Base-by-base conservation (phyloP, 164 flowering plant species). In the Annona cherimola region DNA sequence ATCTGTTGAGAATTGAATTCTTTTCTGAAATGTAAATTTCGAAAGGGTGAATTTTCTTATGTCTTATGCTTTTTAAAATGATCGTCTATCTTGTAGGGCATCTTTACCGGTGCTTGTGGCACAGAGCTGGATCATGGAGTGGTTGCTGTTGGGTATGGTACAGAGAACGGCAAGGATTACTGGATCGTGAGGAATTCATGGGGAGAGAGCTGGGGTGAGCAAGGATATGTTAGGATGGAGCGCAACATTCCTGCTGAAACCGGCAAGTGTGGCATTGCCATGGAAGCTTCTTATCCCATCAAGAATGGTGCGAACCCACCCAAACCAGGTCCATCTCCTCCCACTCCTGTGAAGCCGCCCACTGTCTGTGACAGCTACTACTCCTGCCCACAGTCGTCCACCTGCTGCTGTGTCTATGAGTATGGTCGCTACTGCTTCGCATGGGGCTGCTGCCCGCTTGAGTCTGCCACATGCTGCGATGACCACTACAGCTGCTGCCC, bases 371-470 rank as follows among this genome's bases (percentile, higher is more conserved):
- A 89, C 67, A 77, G 40, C 18, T 85, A 89, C 78, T 82, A 80
- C 76, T 42, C 83, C n/a, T 94, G 99, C 67, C 89, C 90, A 4
- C 76, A 74, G 69, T 72, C 83, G 70, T 84, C 59, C 74, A 94
- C 97, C 44, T 92, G 97, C 83, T 92, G 99, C 86, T 94, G 98
- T 45, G 26, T 84, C 26, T 87, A 66, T 20, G 77, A 84, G 73
- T 87, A 68, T 65, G 83, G 81, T 3, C 75, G 69, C 39, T 79
- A 69, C 66, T 92, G 96, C 88, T 84, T 89, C 50, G 79, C 71
- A 3, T 95, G 99, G 99, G 99, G 99, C 61, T 95, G 99, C 80
- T 95, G 99, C 82, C 94, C 94, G 0, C 88, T 90, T 1, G 98
- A 95, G 72, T 83, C 79, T 9, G 99, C 99, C 66, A 84, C 94